Percentiles rank a stretch among this genome's conserved stretches.
Evolutionary conservation across 345 rosid species (phyloP).

Genomic region (Excoecaria cochinchinensis): DNA sequence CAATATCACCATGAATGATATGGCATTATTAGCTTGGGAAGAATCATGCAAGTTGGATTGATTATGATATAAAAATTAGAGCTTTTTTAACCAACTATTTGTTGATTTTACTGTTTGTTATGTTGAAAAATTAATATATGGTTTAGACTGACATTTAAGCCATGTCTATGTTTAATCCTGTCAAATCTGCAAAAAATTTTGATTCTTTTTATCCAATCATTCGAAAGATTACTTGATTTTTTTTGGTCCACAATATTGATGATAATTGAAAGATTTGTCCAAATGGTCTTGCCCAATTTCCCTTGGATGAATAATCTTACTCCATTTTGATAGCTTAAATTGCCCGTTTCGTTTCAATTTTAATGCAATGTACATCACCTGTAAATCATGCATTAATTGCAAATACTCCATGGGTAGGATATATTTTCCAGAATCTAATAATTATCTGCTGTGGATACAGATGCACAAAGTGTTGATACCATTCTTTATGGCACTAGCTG

Average conservation of each 20-base stretch:
- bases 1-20: not conserved
- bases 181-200: not conserved
- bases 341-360: not conserved
- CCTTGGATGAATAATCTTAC: not conserved
- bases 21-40: not conserved
- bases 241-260: not conserved
- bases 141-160: not conserved
- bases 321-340: not conserved
- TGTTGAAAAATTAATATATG: not conserved
- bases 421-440: not conserved
- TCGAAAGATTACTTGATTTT: not conserved
- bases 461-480: conserved; percentile 81
- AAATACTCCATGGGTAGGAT: not conserved
- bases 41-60: not conserved
- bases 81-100: conserved; percentile 1
- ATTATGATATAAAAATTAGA: not conserved
- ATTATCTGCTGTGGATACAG: conserved; percentile 40
- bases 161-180: not conserved
- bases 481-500: conserved; percentile 59
- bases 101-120: not conserved
- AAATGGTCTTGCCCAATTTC: not conserved
- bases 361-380: not conserved
- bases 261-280: not conserved
- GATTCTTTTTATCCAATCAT: not conserved
- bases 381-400: not conserved